phyloP scores from a whole-genome alignment of 2,329 filamentous ascomycete species.

The Didymella glomerata region DNA sequence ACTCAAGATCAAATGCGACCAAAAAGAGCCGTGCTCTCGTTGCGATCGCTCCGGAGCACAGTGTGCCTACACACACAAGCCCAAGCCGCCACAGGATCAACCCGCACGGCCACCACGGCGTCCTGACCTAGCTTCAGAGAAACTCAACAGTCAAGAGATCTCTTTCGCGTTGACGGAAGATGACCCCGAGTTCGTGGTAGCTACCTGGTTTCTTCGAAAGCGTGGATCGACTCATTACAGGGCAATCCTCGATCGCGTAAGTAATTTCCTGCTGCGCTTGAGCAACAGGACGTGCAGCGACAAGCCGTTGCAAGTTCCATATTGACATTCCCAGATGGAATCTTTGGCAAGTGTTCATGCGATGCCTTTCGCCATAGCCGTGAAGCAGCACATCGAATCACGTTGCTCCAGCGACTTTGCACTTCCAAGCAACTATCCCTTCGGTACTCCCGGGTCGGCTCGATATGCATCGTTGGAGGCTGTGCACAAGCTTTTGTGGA shows the following conservation, averaged over 20 bases:
- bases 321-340: conserved; percentile 23
- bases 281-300: not conserved
- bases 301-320: not conserved
- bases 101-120: not conserved
- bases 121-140: not conserved
- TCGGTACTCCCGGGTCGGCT: conserved; percentile 26
- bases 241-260: conserved; percentile 26
- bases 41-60: conserved; percentile 27
- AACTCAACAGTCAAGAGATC: not conserved
- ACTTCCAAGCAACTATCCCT: conserved; percentile 34
- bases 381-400: conserved; percentile 24
- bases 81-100: not conserved
- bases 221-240: conserved; percentile 29
- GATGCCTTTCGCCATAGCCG: conserved; percentile 22
- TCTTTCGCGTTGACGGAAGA: conserved; percentile 23
- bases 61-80: conserved; percentile 29
- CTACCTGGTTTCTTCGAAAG: conserved; percentile 32
- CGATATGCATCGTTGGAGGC: conserved; percentile 24
- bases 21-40: conserved; percentile 28
- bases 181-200: conserved; percentile 27
- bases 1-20: conserved; percentile 36
- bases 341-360: conserved; percentile 19
- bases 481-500: conserved; percentile 22
- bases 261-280: not conserved
- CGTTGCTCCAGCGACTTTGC: conserved; percentile 28